These are phyloP conservation scores for Galeopsis tetrahit DNA, from an alignment of 257 asterid genomes.

Conservation along the genomic window DNA sequence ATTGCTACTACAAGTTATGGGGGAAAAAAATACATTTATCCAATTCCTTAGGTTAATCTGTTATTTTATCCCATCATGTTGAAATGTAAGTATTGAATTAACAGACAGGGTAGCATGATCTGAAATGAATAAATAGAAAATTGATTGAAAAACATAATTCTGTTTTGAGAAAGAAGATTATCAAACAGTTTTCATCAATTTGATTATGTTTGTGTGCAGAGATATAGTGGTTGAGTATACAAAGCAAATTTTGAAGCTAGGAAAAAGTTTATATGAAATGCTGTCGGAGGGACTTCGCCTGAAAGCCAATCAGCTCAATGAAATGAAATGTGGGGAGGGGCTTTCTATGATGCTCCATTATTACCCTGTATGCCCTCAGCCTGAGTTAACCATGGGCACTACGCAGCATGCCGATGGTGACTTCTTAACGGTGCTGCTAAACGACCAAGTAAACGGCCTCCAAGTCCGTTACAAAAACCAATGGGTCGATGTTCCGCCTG, in stretches of 20 bases:
- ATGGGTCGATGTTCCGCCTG: slow-evolving; percentile 55
- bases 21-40: too few species aligned
- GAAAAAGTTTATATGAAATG: slow-evolving; percentile 34
- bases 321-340: slow-evolving; percentile 43
- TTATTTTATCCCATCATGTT: not conserved
- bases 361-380: slow-evolving; percentile 48
- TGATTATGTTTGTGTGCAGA: slow-evolving; percentile 29
- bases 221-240: slow-evolving; percentile 42
- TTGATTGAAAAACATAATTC: too few species aligned
- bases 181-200: not conserved
- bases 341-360: slow-evolving; percentile 40
- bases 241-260: slow-evolving; percentile 37
- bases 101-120: too few species aligned
- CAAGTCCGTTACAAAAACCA: slow-evolving; percentile 53
- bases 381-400: slow-evolving; percentile 44
- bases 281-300: slow-evolving; percentile 45
- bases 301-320: slow-evolving; percentile 30
- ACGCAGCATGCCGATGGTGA: slow-evolving; percentile 52
- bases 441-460: slow-evolving; percentile 47
- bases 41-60: too few species aligned
- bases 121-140: too few species aligned
- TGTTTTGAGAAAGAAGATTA: too few species aligned
- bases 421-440: slow-evolving; percentile 50
- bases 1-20: too few species aligned
- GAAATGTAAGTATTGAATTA: too few species aligned